Base-by-base conservation (phyloP, 78 protist species). In the Dictyostelium purpureum region DNA sequence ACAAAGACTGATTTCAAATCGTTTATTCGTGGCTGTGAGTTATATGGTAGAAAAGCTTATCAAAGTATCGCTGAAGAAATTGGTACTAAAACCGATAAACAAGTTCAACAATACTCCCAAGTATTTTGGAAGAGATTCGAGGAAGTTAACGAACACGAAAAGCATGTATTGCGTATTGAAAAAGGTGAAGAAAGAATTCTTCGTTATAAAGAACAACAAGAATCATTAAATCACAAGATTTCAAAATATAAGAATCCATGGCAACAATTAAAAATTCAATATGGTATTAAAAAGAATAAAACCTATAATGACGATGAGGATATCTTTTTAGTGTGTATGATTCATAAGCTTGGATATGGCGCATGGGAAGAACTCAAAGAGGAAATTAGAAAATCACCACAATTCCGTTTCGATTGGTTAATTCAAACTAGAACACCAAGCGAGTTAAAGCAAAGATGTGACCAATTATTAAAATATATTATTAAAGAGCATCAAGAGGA, bases 321-420 rank as follows among this genome's bases (percentile, higher is more conserved):
- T 56, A 61, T 70, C 28, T 96, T 96, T 71, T 79, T 96, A 42
- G 76, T 96, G 5, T 88, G 97, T 26, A 94, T 71, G 96, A 61
- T 77, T 43, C 74, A 77, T 24, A 19, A 93, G 52, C 81, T 88
- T 3, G 97, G 97, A 24, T 96, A 77, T 77, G 97, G 97, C 61
- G 77, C 80, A 11, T 95, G 93, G 93, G 97, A 95, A 12, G 82
- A 63, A 7, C 21, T 95, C 21, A 91, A 76, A 47, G 76, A 75
- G 31, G 95, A 81, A 49, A 96, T 97, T 37, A 83, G 95, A 14
- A 54, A 33, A 43, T 71, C 95, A 49, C 90, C 96, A 24, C 95
- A 61, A 37, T 96, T 96, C 91, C 65, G 97, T 26, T 97, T 97
- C 77, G 97, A 97, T 78, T 97, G 98, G 98, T 82, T 89, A 76